Evolutionary conservation across 2,329 filamentous ascomycete species (phyloP).

Genomic region (Alternaria ethzedia): DNA sequence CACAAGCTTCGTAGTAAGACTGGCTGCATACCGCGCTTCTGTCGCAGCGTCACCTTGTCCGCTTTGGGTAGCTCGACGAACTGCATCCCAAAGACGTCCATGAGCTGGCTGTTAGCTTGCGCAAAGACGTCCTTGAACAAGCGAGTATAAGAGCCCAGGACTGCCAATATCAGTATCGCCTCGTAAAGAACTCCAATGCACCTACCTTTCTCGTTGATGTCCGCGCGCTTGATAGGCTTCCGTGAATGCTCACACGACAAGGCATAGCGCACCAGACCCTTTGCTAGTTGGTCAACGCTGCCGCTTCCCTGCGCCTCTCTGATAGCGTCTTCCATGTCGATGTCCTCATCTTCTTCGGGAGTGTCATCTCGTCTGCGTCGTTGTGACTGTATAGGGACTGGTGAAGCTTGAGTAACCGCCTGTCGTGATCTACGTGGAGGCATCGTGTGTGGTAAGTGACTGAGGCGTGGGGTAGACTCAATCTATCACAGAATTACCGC

Average conservation of each 20-base stretch:
- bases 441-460: constrained; percentile 5
- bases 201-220: constrained; percentile 61
- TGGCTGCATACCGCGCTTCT: constrained; percentile 70
- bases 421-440: constrained; percentile 5
- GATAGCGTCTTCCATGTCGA: constrained; percentile 18
- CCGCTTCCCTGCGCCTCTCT: constrained; percentile 26
- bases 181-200: too few species aligned
- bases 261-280: constrained; percentile 67
- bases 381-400: constrained; percentile 27
- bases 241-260: constrained; percentile 67
- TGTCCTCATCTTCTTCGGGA: constrained; percentile 31
- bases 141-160: constrained; percentile 72
- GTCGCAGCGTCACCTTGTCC: constrained; percentile 81
- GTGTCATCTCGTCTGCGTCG: constrained; percentile 24
- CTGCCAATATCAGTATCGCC: constrained; percentile 44
- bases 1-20: accelerated
- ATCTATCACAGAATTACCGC: neutral
- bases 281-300: constrained; percentile 57
- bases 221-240: constrained; percentile 62
- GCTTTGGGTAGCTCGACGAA: constrained; percentile 80
- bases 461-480: neutral
- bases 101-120: constrained; percentile 74
- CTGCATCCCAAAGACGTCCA: constrained; percentile 85
- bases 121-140: constrained; percentile 80
- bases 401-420: constrained; percentile 15